Base-by-base conservation (phyloP, 1,284 basidiomycete genomes). In the Rhizoctonia solani region DNA sequence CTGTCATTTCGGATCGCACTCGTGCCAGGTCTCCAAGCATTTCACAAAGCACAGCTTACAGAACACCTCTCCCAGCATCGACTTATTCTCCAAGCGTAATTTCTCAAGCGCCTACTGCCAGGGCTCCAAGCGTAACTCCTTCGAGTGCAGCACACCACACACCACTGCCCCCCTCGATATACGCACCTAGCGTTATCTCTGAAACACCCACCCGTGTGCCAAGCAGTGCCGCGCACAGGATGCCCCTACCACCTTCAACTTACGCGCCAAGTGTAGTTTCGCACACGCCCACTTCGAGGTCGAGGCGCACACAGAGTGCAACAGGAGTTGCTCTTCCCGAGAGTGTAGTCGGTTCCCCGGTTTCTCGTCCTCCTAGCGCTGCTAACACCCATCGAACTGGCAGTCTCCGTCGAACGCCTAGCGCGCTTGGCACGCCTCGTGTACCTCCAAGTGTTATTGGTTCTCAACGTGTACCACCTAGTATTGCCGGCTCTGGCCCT, bases 401-500 rank as follows among this genome's bases (percentile, higher is more conserved):
- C 19, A 58, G 54, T 30, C 37, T 8, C 37, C 37, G 37, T 39
- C 37, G 16, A 39, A 16, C 37, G 37, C 37, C 37, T 8, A 39
- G 37, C 37, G n/a, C n/a, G n/a, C n/a, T 11, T 34, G 3, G 42
- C 58, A 9, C 30, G 3, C 56, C 47, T 6, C 42, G 56, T 4
- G 39, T 61, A 16, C 32, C 58, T 19, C 58, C 46, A 23, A 61
- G 46, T 25, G 58, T 61, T n/a, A 61, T 61, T 21, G 58, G 46
- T 14, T 61, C 58, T 3, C 58, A 47, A 27, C 29, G 29, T 32
- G 47, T 61, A 23, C 44, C 58, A 19, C 46, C 58, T 9, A 49
- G 58, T 39, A 61, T 50, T 19, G 32, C 58, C 3, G 58, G 58
- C 19, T 50, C 58, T 23, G 30, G 30, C 2, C 37, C 32, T 25